Evolutionary conservation across 805 yeast genomes (phyloP).

Genomic region (Ogataea neopini): DNA sequence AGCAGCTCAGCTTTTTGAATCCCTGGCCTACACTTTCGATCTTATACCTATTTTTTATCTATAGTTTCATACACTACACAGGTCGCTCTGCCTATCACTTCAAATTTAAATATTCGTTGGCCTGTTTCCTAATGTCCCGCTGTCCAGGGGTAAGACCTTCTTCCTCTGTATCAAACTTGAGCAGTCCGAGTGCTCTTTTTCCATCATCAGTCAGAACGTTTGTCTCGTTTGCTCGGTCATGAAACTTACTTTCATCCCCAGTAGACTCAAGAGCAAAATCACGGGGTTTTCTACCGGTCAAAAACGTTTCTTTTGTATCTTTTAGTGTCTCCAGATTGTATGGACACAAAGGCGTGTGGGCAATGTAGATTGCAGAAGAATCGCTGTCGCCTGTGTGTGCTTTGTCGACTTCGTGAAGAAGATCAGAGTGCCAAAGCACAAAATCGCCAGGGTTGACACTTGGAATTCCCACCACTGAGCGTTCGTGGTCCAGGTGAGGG

Average conservation of each 20-base stretch:
- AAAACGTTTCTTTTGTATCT: conserved; percentile 9
- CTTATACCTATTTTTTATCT: too few relatives aligned
- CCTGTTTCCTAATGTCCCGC: conserved; percentile 24
- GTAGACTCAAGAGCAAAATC: conserved; percentile 11
- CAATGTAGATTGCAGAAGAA: conserved; percentile 43
- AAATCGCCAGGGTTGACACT: conserved; percentile 43
- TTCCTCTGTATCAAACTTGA: conserved; percentile 27
- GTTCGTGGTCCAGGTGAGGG: conserved; percentile 37
- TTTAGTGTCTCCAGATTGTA: conserved; percentile 14
- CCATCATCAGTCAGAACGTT: conserved; percentile 26
- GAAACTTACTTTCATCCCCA: conserved; percentile 8
- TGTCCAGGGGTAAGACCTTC: conserved; percentile 31
- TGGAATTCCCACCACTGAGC: conserved; percentile 39
- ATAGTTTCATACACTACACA: too few relatives aligned
- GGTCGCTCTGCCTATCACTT: too few relatives aligned
- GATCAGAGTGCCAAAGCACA: conserved; percentile 47
- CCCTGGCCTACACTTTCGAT: too few relatives aligned
- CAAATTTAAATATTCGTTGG: too few relatives aligned
- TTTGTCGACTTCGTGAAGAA: conserved; percentile 43
- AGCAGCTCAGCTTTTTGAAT: too few relatives aligned
- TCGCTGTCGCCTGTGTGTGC: conserved; percentile 36
- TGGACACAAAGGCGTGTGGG: conserved; percentile 37
- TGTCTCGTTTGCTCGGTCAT: conserved; percentile 12
- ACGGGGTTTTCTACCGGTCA: conserved; percentile 11
- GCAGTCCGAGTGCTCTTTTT: conserved; percentile 31